A percentile compares a stretch with the other conserved stretches of the same genome.
These are phyloP conservation scores for Nadsonia starkeyi-henricii DNA, from an alignment of 1,139 yeast genomes.

Conservation along the genomic window DNA sequence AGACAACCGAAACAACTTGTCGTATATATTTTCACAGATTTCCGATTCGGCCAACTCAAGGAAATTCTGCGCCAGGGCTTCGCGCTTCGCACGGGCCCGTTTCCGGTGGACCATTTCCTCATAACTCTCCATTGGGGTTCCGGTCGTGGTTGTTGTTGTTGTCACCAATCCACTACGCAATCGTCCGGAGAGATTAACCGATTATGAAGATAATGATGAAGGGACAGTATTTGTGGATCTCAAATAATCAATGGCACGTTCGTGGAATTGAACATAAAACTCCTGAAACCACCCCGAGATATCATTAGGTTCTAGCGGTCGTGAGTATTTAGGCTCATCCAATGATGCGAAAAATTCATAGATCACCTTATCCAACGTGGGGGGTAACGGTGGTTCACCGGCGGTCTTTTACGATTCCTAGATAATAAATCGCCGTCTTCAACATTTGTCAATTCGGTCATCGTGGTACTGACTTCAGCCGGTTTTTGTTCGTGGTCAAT, in stretches of 20 bases:
- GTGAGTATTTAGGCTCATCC: conserved; percentile 37
- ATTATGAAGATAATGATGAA: neutral
- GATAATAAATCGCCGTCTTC: no score
- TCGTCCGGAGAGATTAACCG: no score
- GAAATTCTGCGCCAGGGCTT: conserved; percentile 18
- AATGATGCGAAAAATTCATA: conserved; percentile 3
- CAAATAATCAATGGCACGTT: conserved; percentile 8
- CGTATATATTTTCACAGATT: conserved; percentile 29
- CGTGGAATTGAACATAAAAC: conserved; percentile 31
- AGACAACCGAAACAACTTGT: conserved; percentile 23
- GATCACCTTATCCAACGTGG: neutral
- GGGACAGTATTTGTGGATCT: conserved; percentile 2
- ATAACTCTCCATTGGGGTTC: conserved; percentile 20
- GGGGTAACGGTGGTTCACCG: neutral
- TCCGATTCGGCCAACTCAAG: conserved; percentile 28
- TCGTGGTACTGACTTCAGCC: no score
- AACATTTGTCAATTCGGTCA: no score
- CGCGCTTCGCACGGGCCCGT: conserved; percentile 14
- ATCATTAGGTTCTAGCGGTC: conserved; percentile 39
- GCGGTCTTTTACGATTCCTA: no score
- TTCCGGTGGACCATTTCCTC: conserved; percentile 22
- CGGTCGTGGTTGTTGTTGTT: no score
- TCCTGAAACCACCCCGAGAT: conserved; percentile 39
- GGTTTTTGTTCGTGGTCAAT: no score
- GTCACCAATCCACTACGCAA: no score